Evolutionary conservation across 208 protist genomes (phyloP), one percentile per base, ranked within the genome.

Genomic region (Wallacemonas sp.): DNA sequence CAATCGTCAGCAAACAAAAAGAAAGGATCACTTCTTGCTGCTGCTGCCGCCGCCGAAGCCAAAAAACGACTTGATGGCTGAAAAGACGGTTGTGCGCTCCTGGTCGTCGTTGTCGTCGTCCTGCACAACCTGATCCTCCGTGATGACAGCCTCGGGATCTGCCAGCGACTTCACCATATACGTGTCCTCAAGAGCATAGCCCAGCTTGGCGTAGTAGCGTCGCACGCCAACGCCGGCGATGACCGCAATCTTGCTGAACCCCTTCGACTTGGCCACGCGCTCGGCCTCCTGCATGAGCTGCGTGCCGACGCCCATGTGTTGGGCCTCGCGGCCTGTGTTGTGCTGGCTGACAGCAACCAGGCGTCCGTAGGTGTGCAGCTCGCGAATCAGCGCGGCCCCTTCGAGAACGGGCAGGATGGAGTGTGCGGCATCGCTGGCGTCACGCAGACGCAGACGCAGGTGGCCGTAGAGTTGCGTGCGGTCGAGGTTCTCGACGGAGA

Each of bases 251-350:
- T 94, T 97, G 4, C 17, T 34, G 41, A 90, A 97, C 16, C 96
- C 94, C 43, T 95, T 90, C 65, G 95, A 92, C 32, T 55, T 3
- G 0, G 98, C 94, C 27, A 99, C 98, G 12, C 87, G 66, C 78
- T 99, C 98, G 0, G 99, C 98, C 78, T 99, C 97, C 19, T 89
- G 85, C 98, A 99, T 99, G 19, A 99, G 86, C 46, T 98, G 76
- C 34, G 97, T 98, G 30, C 99, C 99, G 52, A 98, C 98, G 29
- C 99, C 99, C 57, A 98, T 86, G 80, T 99, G 98, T 83, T 99
- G 98, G 26, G 98, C 95, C 75, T 94, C 96, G 33, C 78, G 76
- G 1, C 92, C 94, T 41, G 96, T 95, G 68, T 94, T 93, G 29
- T 71, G 71, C 34, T 80, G 63, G 36, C 65, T 77, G 30, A 93